Percentiles rank a stretch among this genome's conserved stretches.
Evolutionary conservation across 768 basidiomycete genomes (phyloP).

Genomic region (Termitomyces sp.): DNA sequence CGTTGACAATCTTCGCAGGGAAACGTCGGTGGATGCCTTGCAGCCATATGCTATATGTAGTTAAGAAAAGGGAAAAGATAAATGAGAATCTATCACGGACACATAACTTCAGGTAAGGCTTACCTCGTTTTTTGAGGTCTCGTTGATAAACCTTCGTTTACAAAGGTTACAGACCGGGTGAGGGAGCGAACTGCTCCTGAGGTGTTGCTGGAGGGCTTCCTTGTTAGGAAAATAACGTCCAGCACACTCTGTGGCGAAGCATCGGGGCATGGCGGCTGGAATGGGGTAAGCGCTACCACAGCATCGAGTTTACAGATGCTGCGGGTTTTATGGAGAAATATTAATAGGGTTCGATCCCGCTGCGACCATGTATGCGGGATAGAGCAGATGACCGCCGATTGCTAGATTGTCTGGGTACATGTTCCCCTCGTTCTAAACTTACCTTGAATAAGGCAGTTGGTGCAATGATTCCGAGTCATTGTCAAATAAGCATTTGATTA

Average conservation of each 20-base stretch:
- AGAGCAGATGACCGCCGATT: not conserved
- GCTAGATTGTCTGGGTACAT: not conserved
- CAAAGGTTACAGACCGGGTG: conserved; percentile 14
- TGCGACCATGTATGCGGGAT: not conserved
- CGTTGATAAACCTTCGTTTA: conserved; percentile 12
- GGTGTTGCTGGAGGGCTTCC: conserved; percentile 16
- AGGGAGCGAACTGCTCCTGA: not conserved
- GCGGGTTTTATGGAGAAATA: not conserved
- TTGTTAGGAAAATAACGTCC: conserved; percentile 8
- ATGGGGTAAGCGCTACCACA: not conserved
- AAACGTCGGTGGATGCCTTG: conserved; percentile 8
- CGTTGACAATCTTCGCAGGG: conserved; percentile 4
- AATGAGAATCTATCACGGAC: not conserved
- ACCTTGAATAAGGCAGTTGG: not conserved
- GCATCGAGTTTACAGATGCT: not conserved
- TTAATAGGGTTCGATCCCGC: not conserved
- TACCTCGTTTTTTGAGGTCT: conserved; percentile 8
- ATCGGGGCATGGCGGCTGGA: conserved; percentile 12
- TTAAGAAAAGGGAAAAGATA: not conserved
- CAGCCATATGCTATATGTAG: conserved; percentile 6
- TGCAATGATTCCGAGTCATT: not conserved
- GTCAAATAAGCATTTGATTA: conserved; percentile 1
- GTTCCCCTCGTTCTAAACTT: not conserved
- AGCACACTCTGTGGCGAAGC: conserved; percentile 8
- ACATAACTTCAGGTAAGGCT: not conserved